Evolutionary conservation across 73 alveolate genomes (phyloP).

Genomic region (Stentor coeruleus): DNA sequence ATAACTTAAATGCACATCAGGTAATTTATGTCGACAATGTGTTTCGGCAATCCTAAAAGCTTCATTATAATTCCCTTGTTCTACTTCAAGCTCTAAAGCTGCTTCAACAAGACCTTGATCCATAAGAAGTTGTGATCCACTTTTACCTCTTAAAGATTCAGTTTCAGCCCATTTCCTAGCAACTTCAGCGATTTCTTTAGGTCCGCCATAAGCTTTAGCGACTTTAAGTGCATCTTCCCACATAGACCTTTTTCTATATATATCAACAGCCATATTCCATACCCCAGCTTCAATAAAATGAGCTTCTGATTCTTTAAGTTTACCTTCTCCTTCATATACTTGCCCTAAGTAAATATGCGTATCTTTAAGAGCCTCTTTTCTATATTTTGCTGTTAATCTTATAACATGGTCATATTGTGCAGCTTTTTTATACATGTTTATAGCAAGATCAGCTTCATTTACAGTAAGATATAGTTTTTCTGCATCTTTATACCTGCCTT

Average conservation of each 20-base stretch:
- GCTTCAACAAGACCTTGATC: conserved; percentile 97
- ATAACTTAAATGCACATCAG: conserved; percentile 95
- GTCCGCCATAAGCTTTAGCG: conserved; percentile 94
- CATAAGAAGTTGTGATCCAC: conserved; percentile 86
- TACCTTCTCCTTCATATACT: conserved; percentile 94
- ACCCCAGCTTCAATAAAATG: conserved; percentile 96
- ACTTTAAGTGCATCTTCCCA: conserved; percentile 99
- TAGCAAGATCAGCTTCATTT: conserved; percentile 98
- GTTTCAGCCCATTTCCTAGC: conserved; percentile 97
- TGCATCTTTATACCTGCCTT: conserved; percentile 93
- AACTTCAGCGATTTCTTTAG: conserved; percentile 92
- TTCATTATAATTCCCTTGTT: conserved; percentile 89
- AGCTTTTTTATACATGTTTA: conserved; percentile 93
- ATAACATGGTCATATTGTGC: conserved; percentile 96
- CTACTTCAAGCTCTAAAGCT: conserved; percentile 95
- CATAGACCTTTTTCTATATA: conserved; percentile 91
- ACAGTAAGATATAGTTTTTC: conserved; percentile 97
- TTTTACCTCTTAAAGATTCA: conserved; percentile 77
- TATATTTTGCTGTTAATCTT: conserved; percentile 95
- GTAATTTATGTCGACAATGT: conserved; percentile 92
- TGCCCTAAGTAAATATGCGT: conserved; percentile 93
- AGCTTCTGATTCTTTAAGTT: conserved; percentile 96
- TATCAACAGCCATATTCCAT: conserved; percentile 95
- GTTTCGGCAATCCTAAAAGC: conserved; percentile 95
- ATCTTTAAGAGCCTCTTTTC: conserved; percentile 91